Evolutionary conservation across 345 rosid species (phyloP).

Genomic region (Diplotaxis tenuifolia): DNA sequence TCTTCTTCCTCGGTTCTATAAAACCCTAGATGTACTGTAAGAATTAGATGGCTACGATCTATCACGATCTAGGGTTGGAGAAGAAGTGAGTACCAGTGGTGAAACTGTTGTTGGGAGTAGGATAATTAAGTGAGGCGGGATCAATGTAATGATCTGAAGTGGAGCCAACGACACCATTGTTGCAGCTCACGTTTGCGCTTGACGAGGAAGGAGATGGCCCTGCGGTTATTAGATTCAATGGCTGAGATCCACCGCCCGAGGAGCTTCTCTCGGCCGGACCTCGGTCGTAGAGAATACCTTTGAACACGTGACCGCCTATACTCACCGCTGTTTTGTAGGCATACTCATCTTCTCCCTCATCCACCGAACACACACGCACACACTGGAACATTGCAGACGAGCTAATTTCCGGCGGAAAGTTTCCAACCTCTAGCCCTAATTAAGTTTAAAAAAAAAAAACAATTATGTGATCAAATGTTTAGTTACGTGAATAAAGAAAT

Average conservation of each 20-base stretch:
- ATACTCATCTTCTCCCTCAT: slow-evolving; percentile 70
- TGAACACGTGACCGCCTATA: slow-evolving; percentile 84
- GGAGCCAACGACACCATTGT: slow-evolving; percentile 36
- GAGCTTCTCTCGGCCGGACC: slow-evolving; percentile 44
- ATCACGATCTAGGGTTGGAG: slow-evolving; percentile 72
- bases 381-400: slow-evolving; percentile 66
- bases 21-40: slow-evolving; percentile 16
- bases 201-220: slow-evolving; percentile 37
- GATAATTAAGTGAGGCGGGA: slow-evolving; percentile 41
- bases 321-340: slow-evolving; percentile 85
- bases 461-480: background rate
- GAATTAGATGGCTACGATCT: background rate
- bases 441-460: background rate
- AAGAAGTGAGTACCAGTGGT: slow-evolving; percentile 89
- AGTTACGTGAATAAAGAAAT: background rate
- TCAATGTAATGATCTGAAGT: slow-evolving; percentile 31
- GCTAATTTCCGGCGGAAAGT: slow-evolving; percentile 68
- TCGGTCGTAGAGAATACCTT: slow-evolving; percentile 85
- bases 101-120: slow-evolving; percentile 70
- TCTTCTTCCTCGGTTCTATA: background rate
- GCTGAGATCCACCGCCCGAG: slow-evolving; percentile 31
- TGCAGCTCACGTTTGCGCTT: slow-evolving; percentile 38
- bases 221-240: slow-evolving; percentile 48
- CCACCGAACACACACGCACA: slow-evolving; percentile 62
- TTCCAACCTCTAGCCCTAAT: slow-evolving; percentile 67